Evolutionary conservation across 208 protist genomes (phyloP).

Genomic region (Crithidia brevicula): DNA sequence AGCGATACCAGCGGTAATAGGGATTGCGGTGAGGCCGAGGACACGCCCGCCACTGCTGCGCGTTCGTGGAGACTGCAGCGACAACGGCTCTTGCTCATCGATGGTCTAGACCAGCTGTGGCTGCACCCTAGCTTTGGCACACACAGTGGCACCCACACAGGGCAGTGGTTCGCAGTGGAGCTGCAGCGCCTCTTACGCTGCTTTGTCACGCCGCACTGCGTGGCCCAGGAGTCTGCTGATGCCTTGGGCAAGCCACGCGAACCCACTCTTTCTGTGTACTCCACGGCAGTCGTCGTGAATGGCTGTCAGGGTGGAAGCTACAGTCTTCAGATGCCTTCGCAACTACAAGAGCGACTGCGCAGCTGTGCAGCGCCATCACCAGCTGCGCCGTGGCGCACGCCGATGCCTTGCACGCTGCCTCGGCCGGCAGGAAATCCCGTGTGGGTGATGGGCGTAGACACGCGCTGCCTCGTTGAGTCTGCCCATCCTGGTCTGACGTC

Average conservation of each 20-base stretch:
- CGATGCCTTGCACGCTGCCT: not conserved
- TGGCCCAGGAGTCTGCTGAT: no score
- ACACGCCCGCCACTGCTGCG: no score
- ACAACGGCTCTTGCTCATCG: slow-evolving; percentile 25
- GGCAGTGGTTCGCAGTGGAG: slow-evolving; percentile 43
- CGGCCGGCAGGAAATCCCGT: slow-evolving; percentile 18
- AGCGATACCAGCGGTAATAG: not conserved
- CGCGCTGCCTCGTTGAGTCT: slow-evolving; percentile 30
- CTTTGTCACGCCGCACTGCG: slow-evolving; percentile 22
- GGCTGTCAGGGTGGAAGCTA: slow-evolving; percentile 18
- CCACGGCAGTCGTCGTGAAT: slow-evolving; percentile 24
- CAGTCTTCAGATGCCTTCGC: not conserved
- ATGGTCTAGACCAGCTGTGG: slow-evolving; percentile 30
- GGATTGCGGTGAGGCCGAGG: not conserved
- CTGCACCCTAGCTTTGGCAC: slow-evolving; percentile 25
- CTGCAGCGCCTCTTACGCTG: slow-evolving; percentile 41
- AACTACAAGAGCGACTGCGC: slow-evolving; percentile 5
- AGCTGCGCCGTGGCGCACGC: no score
- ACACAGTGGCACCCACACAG: slow-evolving; percentile 34
- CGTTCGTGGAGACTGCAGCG: slow-evolving; percentile 19
- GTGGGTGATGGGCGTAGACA: slow-evolving; percentile 17
- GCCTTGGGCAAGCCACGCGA: no score
- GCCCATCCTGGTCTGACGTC: slow-evolving; percentile 22
- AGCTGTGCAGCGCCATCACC: not conserved
- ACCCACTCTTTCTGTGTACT: not conserved